phyloP scores from a whole-genome alignment of 345 rosid species.

The Gossypium rotundifolium region DNA sequence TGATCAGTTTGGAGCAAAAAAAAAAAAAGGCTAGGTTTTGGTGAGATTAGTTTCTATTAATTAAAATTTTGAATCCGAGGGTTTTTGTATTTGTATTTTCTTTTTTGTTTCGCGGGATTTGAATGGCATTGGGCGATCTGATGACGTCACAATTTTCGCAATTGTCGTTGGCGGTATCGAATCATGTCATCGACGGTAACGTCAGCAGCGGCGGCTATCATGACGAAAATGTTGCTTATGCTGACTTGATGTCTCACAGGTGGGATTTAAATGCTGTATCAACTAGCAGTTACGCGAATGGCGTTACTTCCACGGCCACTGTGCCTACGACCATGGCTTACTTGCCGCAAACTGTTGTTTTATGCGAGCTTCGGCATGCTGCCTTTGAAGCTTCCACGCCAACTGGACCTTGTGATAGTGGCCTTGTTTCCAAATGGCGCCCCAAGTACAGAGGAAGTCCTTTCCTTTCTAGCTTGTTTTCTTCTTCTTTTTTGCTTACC shows the following conservation, averaged over 20 bases:
- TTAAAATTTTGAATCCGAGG: slow-evolving; percentile 7
- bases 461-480: not conserved
- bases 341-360: slow-evolving; percentile 76
- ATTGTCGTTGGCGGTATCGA: slow-evolving; percentile 54
- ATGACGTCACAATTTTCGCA: slow-evolving; percentile 94
- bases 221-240: slow-evolving; percentile 34
- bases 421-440: slow-evolving; percentile 85
- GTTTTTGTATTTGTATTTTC: not conserved
- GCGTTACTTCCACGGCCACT: slow-evolving; percentile 24
- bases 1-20: slow-evolving; percentile 12
- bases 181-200: slow-evolving; percentile 19
- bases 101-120: slow-evolving; percentile 26
- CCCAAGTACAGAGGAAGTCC: slow-evolving; percentile 55
- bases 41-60: not conserved
- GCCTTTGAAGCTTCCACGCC: slow-evolving; percentile 68
- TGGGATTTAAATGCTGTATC: slow-evolving; percentile 69
- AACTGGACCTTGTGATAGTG: slow-evolving; percentile 66
- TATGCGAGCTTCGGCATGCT: slow-evolving; percentile 84
- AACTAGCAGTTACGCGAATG: slow-evolving; percentile 57
- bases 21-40: slow-evolving; percentile 27
- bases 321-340: slow-evolving; percentile 66
- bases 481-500: not conserved
- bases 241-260: slow-evolving; percentile 41
- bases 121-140: slow-evolving; percentile 98
- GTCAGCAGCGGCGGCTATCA: slow-evolving; percentile 26